These are phyloP conservation scores for Aureobasidium sp. DNA, from an alignment of 2,329 filamentous ascomycete genomes.

Conservation along the genomic window DNA sequence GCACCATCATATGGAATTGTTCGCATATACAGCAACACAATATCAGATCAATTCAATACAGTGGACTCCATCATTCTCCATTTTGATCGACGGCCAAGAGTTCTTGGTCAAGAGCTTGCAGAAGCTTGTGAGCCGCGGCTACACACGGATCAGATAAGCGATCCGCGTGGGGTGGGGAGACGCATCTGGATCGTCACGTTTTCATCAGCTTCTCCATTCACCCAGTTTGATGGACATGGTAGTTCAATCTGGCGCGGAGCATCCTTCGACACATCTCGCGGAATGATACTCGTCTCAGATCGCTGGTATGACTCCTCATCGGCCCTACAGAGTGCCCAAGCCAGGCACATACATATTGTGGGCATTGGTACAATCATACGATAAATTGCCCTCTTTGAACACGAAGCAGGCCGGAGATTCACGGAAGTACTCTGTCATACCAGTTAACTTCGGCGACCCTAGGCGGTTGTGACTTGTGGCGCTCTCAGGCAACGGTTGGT, in stretches of 20 bases:
- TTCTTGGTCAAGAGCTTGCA: not conserved
- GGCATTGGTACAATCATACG: not conserved
- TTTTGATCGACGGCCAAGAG: not conserved
- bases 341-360: not conserved
- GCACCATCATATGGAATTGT: not conserved
- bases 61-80: not conserved
- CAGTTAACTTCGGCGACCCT: not conserved
- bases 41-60: not conserved
- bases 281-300: not conserved
- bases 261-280: not conserved
- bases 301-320: not conserved
- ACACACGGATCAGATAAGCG: conserved; percentile 6
- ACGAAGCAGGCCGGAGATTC: not conserved
- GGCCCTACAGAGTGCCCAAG: not conserved
- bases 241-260: not conserved
- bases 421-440: not conserved
- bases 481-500: not conserved
- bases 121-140: conserved; percentile 5
- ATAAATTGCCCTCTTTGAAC: not conserved
- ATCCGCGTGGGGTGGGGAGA: not conserved
- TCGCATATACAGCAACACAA: too few species aligned
- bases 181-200: not conserved
- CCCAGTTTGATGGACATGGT: not conserved
- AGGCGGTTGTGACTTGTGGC: not conserved
- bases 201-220: not conserved